Evolutionary conservation across 2,329 filamentous ascomycete genomes (phyloP), one percentile per base, ranked within the genome.

Genomic region (Talaromyces rugulosus): DNA sequence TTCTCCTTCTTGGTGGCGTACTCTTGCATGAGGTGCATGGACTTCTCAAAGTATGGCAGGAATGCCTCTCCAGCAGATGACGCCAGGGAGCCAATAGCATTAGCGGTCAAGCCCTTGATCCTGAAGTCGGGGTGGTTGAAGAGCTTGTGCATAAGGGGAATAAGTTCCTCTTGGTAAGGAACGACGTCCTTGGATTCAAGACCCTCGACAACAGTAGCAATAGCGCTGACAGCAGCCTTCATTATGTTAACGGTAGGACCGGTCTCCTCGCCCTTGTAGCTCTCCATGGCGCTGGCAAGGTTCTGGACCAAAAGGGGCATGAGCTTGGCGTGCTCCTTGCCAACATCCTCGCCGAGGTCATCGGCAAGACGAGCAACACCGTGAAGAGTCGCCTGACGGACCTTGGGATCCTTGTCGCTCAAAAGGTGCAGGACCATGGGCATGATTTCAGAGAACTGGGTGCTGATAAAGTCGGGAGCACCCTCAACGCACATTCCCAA

Each of bases 401-500:
- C 95, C 69, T 88, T 87, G 68, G 87, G 83, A 67, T 96, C 90
- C n/a, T 85, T 82, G 73, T 99, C 95, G 72, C 92, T 76, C 44
- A 99, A 86, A 8, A 98, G 84, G 71, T 87, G 87, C 62, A 97
- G 83, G 63, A 98, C 87, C 68, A 91, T 83, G 56, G 95, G 95
- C 75, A 98, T 86, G 67, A 98, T 89, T 67, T 89, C 85, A 71
- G 89, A 84, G 65, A 98, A 86, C 78, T 99, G 95, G 23, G 93
- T 96, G 66, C 91, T 92, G 72, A 98, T 92, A 78, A 98, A 99
- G 76, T 99, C 95, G 16, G 95, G 95, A 33, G 95, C 94, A 69
- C 95, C 95, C 81, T 98, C 95, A 59, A 96, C 94, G 69, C 91
- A 94, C 81, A 94, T 96, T 63, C 94, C 94, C 5, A 99, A 85